Evolutionary conservation across 148 eudicot genomes (phyloP).

Genomic region (Heliamphora exappendiculata): DNA sequence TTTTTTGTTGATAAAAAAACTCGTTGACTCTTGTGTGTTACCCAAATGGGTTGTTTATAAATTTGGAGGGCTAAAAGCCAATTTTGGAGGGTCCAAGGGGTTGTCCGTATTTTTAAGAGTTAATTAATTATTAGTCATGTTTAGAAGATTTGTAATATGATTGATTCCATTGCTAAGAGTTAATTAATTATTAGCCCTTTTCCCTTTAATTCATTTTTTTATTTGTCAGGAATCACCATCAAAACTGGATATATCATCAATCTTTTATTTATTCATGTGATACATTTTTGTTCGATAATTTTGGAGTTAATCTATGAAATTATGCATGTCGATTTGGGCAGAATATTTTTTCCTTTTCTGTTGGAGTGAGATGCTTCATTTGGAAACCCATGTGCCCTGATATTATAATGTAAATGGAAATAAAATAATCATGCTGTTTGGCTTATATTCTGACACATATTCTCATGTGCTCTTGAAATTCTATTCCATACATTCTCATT

Average conservation of each 20-base stretch:
- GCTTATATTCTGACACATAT: not conserved
- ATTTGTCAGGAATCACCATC: not conserved
- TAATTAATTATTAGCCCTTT: no score
- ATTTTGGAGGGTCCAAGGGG: no score
- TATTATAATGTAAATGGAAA: not conserved
- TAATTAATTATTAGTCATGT: no score
- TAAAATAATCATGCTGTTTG: not conserved
- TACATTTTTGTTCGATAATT: not conserved
- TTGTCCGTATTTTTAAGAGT: no score
- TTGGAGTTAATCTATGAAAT: not conserved
- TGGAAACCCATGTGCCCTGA: not conserved
- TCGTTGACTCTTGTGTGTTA: no score
- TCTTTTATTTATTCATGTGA: not conserved
- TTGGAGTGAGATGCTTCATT: not conserved
- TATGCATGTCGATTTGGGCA: not conserved
- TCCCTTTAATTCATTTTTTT: not conserved
- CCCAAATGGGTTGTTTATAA: no score
- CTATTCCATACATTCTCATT: not conserved
- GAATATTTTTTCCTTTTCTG: not conserved
- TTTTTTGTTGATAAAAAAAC: no score
- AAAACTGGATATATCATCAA: not conserved
- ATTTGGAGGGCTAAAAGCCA: no score
- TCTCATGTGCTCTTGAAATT: not conserved
- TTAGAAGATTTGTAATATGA: no score
- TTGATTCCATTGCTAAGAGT: no score